A percentile compares a stretch with the other conserved stretches of the same genome.
Conservation (phyloP, 257 asterid genomes). For the Przewalskia tangutica region DNA sequence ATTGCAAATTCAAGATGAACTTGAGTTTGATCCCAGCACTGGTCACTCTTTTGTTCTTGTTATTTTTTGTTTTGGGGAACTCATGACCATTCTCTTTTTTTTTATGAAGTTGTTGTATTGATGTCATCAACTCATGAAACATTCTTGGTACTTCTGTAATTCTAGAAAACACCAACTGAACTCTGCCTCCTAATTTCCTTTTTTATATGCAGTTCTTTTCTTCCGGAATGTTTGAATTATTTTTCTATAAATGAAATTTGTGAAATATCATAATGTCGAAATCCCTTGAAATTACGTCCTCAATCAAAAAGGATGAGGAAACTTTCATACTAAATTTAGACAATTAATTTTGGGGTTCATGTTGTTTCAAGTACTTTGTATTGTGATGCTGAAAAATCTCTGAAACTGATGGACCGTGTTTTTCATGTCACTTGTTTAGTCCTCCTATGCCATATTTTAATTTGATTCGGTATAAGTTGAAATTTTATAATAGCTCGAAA, state of each 20-base stretch:
- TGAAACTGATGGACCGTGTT: neutral
- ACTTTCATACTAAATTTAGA: neutral
- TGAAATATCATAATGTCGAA: neutral
- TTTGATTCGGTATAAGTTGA: neutral
- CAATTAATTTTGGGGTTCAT: neutral
- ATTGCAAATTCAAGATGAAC: neutral
- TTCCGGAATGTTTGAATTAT: neutral
- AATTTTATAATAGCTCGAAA: neutral
- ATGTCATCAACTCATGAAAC: neutral
- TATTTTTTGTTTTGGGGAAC: neutral
- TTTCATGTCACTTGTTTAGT: neutral
- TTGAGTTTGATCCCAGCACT: neutral
- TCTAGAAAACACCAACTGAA: neutral
- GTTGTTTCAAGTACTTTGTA: neutral
- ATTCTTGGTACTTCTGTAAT: neutral
- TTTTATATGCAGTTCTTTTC: neutral
- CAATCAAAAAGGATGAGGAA: neutral
- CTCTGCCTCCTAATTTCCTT: neutral
- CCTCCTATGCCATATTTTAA: neutral
- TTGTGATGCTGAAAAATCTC: neutral
- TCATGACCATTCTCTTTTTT: neutral
- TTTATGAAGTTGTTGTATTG: neutral
- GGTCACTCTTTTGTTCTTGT: neutral
- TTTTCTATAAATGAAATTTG: neutral
- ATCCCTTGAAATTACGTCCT: neutral